Evolutionary conservation across 1,284 basidiomycete genomes (phyloP).

Genomic region (Omphalotus olearius): DNA sequence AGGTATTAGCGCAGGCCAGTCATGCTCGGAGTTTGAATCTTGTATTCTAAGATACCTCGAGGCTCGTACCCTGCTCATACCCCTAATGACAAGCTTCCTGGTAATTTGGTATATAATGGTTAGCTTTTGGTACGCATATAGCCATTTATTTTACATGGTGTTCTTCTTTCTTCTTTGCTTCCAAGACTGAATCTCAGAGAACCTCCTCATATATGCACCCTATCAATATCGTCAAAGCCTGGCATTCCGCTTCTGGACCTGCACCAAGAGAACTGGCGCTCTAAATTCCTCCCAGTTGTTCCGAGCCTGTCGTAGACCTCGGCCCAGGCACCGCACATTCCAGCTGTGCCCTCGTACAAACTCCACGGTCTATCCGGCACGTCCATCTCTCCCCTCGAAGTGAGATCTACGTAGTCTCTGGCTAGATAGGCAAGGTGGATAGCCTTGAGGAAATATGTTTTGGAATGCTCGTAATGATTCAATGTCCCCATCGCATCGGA

Average conservation of each 20-base stretch:
- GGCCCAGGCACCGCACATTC: constrained; percentile 53
- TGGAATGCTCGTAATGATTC: constrained; percentile 13
- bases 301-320: constrained; percentile 36
- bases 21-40: too few species aligned
- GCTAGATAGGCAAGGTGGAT: constrained; percentile 44
- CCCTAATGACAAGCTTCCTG: too few species aligned
- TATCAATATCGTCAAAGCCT: constrained; percentile 18
- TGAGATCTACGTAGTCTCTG: constrained; percentile 29
- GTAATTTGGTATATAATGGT: too few species aligned
- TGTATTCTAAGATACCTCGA: too few species aligned
- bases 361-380: constrained; percentile 48
- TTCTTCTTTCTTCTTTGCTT: too few species aligned
- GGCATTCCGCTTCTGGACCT: constrained; percentile 19
- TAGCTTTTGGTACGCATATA: too few species aligned
- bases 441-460: constrained; percentile 31
- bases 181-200: too few species aligned
- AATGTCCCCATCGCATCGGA: constrained; percentile 29
- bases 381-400: constrained; percentile 35
- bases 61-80: too few species aligned
- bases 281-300: constrained; percentile 10
- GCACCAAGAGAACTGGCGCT: constrained; percentile 11
- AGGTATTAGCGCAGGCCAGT: too few species aligned
- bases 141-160: too few species aligned
- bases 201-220: neutral
- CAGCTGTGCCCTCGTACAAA: constrained; percentile 50